These are phyloP conservation scores for Mucor racemosus DNA, from an alignment of 371 early-diverging fungal species.

Conservation along the genomic window DNA sequence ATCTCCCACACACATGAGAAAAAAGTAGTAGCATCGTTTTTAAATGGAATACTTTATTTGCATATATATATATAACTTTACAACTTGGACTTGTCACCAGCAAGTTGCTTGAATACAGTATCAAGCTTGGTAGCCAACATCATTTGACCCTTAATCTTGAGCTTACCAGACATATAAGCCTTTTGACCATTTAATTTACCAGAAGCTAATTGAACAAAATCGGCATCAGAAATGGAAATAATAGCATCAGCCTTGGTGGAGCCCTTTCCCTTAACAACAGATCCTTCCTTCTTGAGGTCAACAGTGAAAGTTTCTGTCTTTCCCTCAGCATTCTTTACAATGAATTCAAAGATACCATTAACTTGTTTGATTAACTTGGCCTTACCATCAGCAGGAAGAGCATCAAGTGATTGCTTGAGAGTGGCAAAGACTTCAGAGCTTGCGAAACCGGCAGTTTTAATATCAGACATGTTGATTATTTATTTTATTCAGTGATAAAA, in stretches of 20 bases:
- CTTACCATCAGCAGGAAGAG: conserved; percentile 34
- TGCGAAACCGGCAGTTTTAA: conserved; percentile 51
- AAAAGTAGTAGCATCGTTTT: neutral
- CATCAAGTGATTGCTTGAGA: conserved; percentile 40
- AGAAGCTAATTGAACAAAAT: conserved; percentile 82
- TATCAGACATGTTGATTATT: conserved; percentile 42
- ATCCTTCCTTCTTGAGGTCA: conserved; percentile 75
- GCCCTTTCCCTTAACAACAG: conserved; percentile 68
- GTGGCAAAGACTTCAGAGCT: conserved; percentile 50
- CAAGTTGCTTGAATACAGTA: conserved; percentile 57
- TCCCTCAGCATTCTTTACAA: conserved; percentile 69
- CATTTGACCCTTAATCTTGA: conserved; percentile 88
- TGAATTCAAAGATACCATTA: conserved; percentile 87
- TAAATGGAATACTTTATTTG: conserved; percentile 1
- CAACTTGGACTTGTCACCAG: conserved; percentile 56
- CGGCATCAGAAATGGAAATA: conserved; percentile 70
- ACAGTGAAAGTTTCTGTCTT: conserved; percentile 77
- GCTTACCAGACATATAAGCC: conserved; percentile 88
- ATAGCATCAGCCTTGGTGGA: conserved; percentile 68
- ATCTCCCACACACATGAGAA: neutral
- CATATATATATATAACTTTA: conserved; percentile 25
- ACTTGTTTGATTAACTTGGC: conserved; percentile 58
- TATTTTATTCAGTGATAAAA: neutral
- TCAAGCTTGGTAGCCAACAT: conserved; percentile 86
- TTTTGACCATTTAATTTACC: conserved; percentile 81